A percentile compares a stretch with the other conserved stretches of the same genome.
These are phyloP conservation scores for Trichoderma sp. DNA, from an alignment of 2,329 filamentous ascomycete genomes.

Conservation along the genomic window DNA sequence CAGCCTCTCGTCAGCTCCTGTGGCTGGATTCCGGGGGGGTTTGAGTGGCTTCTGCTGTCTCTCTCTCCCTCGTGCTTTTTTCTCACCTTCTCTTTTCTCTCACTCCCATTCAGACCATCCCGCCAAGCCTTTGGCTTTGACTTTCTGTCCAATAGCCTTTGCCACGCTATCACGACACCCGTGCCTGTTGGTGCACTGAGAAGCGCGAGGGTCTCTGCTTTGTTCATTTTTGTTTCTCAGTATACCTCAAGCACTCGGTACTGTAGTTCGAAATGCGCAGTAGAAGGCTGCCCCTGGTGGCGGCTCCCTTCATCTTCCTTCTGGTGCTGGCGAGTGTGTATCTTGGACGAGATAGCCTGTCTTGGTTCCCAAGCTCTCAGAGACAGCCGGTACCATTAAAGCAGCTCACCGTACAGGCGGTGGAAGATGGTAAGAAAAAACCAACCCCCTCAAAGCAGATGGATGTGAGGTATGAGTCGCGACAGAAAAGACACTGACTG, in stretches of 20 bases:
- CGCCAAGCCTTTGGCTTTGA: neutral
- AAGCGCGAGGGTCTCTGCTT: neutral
- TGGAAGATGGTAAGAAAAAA: conserved; percentile 15
- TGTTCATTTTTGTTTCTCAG: neutral
- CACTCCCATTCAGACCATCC: neutral
- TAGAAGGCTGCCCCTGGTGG: conserved; percentile 16
- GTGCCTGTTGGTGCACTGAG: neutral
- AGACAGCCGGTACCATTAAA: conserved; percentile 4
- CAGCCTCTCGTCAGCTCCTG: conserved; percentile 11
- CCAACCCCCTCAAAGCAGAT: neutral
- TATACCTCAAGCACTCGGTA: neutral
- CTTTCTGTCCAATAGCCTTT: neutral
- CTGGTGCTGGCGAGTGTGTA: conserved; percentile 27
- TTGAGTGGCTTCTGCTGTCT: neutral
- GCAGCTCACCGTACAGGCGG: neutral
- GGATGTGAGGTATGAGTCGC: neutral
- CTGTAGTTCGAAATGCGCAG: conserved; percentile 14
- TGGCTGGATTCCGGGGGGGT: neutral
- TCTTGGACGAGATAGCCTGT: conserved; percentile 18
- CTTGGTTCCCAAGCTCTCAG: neutral
- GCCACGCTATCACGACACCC: neutral
- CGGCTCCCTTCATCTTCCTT: conserved; percentile 19
- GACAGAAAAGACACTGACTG: neutral
- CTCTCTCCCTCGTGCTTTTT: neutral
- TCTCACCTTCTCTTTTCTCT: neutral